phyloP scores from a whole-genome alignment of 2,329 filamentous ascomycete genomes.

The Eurotiales sp. region DNA sequence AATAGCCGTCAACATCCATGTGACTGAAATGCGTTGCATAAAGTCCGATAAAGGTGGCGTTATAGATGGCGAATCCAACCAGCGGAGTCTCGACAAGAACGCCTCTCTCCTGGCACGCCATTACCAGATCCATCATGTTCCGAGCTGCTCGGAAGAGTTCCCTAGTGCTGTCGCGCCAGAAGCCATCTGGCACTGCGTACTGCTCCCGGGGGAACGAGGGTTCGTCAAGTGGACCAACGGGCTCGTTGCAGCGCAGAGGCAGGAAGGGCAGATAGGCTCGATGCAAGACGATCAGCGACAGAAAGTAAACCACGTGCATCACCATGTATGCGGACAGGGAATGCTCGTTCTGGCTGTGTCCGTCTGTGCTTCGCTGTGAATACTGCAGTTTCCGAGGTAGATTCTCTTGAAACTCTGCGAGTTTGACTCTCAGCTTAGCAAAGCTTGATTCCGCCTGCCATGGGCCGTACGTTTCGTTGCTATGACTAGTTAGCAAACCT shows the following conservation, averaged over 20 bases:
- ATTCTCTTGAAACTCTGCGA: conserved; percentile 48
- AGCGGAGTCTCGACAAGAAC: conserved; percentile 54
- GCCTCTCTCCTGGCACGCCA: conserved; percentile 48
- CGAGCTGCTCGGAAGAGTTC: conserved; percentile 52
- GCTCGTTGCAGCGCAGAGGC: conserved; percentile 47
- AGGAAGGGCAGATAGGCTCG: conserved; percentile 55
- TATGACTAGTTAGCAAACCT: conserved; percentile 18
- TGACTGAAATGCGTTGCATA: conserved; percentile 54
- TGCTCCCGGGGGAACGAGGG: conserved; percentile 44
- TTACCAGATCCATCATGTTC: conserved; percentile 52
- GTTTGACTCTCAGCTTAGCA: conserved; percentile 41
- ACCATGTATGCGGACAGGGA: conserved; percentile 52
- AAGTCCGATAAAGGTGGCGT: conserved; percentile 48
- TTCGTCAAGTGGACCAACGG: conserved; percentile 52
- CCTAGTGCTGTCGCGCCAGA: conserved; percentile 50
- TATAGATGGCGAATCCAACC: conserved; percentile 54
- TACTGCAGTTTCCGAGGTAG: conserved; percentile 52
- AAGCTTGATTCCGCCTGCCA: conserved; percentile 53
- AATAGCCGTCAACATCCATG: conserved; percentile 52
- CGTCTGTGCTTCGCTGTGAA: conserved; percentile 50
- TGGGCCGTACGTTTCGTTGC: conserved; percentile 48
- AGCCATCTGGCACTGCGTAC: conserved; percentile 42
- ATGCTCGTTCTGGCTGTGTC: conserved; percentile 49
- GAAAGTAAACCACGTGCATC: conserved; percentile 52
- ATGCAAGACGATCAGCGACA: conserved; percentile 54